Evolutionary conservation across 768 basidiomycete genomes (phyloP).

Genomic region (Leccinum aurantiacum): DNA sequence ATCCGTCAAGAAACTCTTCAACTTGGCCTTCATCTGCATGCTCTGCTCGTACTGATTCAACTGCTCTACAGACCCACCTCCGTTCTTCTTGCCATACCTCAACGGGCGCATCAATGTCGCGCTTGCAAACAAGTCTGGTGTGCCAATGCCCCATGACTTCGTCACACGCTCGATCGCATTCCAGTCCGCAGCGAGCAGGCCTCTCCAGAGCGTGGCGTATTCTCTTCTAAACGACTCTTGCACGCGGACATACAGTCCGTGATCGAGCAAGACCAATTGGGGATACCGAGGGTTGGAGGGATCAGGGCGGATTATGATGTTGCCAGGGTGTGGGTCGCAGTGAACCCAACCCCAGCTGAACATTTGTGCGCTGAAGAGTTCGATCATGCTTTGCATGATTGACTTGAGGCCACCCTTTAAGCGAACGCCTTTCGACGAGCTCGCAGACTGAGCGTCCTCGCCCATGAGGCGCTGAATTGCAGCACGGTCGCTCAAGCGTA

Average conservation of each 20-base stretch:
- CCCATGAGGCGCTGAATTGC: conserved; percentile 62
- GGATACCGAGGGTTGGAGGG: conserved; percentile 32
- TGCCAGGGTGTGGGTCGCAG: conserved; percentile 76
- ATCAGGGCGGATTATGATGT: conserved; percentile 67
- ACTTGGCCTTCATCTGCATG: no score
- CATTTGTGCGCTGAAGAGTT: conserved; percentile 85
- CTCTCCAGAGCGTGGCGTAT: conserved; percentile 73
- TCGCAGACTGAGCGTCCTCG: conserved; percentile 21
- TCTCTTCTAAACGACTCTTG: conserved; percentile 66
- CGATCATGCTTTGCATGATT: conserved; percentile 85
- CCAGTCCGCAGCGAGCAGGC: no score
- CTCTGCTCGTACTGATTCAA: no score
- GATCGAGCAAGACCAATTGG: conserved; percentile 85
- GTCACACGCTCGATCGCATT: no score
- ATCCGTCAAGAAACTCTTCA: conserved; percentile 65
- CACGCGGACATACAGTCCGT: conserved; percentile 84
- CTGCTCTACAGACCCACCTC: no score
- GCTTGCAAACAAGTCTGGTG: no score
- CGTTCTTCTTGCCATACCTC: no score
- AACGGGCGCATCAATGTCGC: no score
- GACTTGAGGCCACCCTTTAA: conserved; percentile 60
- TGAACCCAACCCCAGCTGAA: conserved; percentile 92
- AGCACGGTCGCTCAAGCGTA: conserved; percentile 63
- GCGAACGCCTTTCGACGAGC: background rate
- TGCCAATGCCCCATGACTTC: no score